Percentiles rank a stretch among this genome's conserved stretches.
These are phyloP conservation scores for Chaetomium olivaceum DNA, from an alignment of 2,329 filamentous ascomycete species.

Conservation along the genomic window DNA sequence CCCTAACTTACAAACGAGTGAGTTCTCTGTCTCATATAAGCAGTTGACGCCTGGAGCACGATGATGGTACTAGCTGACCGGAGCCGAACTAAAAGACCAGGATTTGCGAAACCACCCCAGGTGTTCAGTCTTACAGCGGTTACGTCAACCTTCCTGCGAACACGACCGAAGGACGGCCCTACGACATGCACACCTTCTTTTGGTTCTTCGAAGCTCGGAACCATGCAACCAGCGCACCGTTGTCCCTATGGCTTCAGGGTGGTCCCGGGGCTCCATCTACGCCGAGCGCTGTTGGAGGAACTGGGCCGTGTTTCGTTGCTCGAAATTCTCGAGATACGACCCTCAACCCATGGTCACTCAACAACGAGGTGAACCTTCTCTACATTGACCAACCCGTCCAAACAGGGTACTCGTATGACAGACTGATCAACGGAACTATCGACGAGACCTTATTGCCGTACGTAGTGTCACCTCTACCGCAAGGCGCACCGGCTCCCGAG, in stretches of 20 bases:
- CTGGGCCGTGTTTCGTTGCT: constrained; percentile 41
- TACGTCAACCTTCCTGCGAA: constrained; percentile 28
- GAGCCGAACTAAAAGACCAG: constrained; percentile 12
- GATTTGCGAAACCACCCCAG: constrained; percentile 30
- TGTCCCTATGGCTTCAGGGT: constrained; percentile 32
- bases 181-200: constrained; percentile 29
- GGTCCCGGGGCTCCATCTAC: constrained; percentile 28
- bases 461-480: constrained; percentile 14
- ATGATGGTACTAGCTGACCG: not conserved
- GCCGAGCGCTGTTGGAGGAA: constrained; percentile 21
- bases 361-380: constrained; percentile 62
- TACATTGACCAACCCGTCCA: constrained; percentile 62
- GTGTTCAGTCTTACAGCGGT: constrained; percentile 29
- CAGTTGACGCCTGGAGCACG: no score
- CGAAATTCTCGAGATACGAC: constrained; percentile 51
- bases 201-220: constrained; percentile 32
- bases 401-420: constrained; percentile 37
- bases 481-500: constrained; percentile 11
- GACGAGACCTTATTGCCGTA: constrained; percentile 25
- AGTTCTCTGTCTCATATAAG: not conserved
- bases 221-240: constrained; percentile 25
- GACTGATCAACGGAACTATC: constrained; percentile 33
- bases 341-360: constrained; percentile 61
- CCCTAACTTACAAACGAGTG: not conserved
- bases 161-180: constrained; percentile 15